phyloP scores from a whole-genome alignment of 768 basidiomycete genomes.

The Nevesoporus exiguus region DNA sequence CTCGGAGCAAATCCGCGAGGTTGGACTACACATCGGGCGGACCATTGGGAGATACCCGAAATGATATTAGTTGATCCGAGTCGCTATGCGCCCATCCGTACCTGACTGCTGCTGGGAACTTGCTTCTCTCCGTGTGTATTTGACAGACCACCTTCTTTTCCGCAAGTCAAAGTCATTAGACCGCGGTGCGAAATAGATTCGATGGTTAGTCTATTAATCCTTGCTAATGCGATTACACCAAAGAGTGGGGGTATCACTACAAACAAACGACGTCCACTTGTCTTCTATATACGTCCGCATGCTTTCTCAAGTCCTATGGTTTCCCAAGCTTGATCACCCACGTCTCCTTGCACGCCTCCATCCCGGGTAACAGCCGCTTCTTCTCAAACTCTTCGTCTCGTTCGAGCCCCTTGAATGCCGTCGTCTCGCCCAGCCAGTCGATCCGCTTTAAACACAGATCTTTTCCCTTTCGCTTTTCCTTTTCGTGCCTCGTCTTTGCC shows the following conservation, averaged over 20 bases:
- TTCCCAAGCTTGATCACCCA: slow-evolving; percentile 54
- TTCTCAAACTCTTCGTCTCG: slow-evolving; percentile 55
- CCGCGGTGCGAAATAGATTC: neutral
- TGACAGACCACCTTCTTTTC: no score
- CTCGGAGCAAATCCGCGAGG: no score
- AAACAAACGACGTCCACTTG: neutral
- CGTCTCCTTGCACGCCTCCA: slow-evolving; percentile 44
- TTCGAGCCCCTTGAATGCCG: slow-evolving; percentile 61
- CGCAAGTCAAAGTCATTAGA: no score
- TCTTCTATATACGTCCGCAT: no score
- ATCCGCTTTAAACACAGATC: slow-evolving; percentile 48
- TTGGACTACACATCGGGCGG: no score
- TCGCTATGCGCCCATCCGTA: no score
- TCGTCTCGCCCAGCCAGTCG: slow-evolving; percentile 59
- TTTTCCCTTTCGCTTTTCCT: slow-evolving; percentile 32
- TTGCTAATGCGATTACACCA: neutral
- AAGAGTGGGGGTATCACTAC: slow-evolving; percentile 4
- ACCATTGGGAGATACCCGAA: no score
- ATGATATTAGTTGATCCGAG: no score
- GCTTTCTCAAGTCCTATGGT: slow-evolving; percentile 8
- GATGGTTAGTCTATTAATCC: no score
- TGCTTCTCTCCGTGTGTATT: no score
- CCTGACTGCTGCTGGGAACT: no score
- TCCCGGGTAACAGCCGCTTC: slow-evolving; percentile 46
- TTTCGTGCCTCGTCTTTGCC: slow-evolving; percentile 45